Percentiles rank a stretch among this genome's conserved stretches.
These are phyloP conservation scores for Deuterostichococcus epilithicus DNA, from an alignment of 139 green algal genomes.

Conservation along the genomic window DNA sequence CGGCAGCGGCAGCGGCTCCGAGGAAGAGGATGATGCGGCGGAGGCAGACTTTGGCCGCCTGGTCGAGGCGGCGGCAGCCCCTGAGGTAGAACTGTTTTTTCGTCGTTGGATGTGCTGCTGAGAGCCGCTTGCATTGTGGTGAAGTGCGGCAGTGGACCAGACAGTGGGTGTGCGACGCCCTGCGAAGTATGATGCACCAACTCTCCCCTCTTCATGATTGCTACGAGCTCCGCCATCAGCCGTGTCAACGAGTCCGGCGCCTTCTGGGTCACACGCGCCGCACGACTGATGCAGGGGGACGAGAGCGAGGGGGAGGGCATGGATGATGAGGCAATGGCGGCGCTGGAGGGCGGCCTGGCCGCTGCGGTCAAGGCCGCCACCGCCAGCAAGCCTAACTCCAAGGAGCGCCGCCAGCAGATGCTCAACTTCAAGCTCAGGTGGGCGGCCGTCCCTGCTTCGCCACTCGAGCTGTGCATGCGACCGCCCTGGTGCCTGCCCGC, in stretches of 20 bases:
- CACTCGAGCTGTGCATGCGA: no score
- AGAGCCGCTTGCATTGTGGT: neutral
- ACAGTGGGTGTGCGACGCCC: neutral
- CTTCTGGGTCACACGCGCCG: neutral
- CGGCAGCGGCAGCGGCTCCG: neutral
- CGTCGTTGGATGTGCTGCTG: neutral
- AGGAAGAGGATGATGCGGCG: neutral
- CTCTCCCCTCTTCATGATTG: neutral
- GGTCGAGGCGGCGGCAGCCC: neutral
- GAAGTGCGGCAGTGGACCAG: neutral
- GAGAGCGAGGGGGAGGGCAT: conserved; percentile 21
- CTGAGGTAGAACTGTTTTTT: neutral
- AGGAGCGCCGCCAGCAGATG: conserved; percentile 44
- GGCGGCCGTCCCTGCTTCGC: no score
- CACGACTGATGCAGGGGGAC: no score
- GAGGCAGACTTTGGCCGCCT: conserved; percentile 14
- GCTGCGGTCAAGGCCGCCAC: conserved; percentile 36
- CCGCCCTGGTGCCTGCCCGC: no score
- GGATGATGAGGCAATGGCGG: conserved; percentile 71
- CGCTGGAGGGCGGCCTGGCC: conserved; percentile 66
- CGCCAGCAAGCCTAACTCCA: neutral
- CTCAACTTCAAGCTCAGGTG: conserved; percentile 53
- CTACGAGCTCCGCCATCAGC: neutral
- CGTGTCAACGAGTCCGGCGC: neutral
- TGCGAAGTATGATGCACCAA: neutral